Percentiles rank a stretch among this genome's conserved stretches.
Conservation (phyloP, 352 stramenopile species). For the Globisporangium okanoganense region DNA sequence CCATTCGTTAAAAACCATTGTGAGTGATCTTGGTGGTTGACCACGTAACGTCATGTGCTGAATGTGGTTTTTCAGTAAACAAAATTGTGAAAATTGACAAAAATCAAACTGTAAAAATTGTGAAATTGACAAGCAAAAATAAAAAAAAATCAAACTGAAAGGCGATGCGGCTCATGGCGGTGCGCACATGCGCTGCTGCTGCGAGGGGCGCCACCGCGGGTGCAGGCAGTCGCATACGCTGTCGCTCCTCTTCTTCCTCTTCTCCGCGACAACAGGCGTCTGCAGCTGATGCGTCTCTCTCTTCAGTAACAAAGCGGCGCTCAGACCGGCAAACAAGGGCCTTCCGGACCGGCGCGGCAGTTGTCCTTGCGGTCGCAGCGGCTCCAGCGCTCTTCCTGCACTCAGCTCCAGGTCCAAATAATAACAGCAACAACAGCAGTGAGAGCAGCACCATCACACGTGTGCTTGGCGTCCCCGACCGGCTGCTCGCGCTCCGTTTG, state of each 20-base stretch:
- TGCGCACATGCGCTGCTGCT: not conserved
- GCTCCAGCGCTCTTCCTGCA: not conserved
- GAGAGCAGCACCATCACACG: not conserved
- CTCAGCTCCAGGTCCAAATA: not conserved
- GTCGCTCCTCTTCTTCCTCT: not conserved
- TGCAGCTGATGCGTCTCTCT: not conserved
- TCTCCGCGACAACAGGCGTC: not conserved
- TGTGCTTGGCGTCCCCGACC: not conserved
- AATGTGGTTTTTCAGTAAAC: too few relatives aligned
- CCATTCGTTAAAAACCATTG: not conserved
- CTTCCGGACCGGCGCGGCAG: not conserved
- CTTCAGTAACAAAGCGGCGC: not conserved
- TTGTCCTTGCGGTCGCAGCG: not conserved
- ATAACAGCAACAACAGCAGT: not conserved
- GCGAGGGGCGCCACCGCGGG: not conserved
- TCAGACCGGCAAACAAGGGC: not conserved
- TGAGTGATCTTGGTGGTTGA: too few relatives aligned
- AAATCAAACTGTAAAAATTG: too few relatives aligned
- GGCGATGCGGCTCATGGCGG: not conserved
- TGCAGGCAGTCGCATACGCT: not conserved
- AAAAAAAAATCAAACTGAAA: too few relatives aligned
- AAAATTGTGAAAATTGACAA: too few relatives aligned
- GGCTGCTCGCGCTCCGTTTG: constrained; percentile 7
- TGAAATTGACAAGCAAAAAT: too few relatives aligned
- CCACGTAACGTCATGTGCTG: too few relatives aligned